Percentiles rank a stretch among this genome's conserved stretches.
These are phyloP conservation scores for Diaporthe caulivora DNA, from an alignment of 2,329 filamentous ascomycete species.

Conservation along the genomic window DNA sequence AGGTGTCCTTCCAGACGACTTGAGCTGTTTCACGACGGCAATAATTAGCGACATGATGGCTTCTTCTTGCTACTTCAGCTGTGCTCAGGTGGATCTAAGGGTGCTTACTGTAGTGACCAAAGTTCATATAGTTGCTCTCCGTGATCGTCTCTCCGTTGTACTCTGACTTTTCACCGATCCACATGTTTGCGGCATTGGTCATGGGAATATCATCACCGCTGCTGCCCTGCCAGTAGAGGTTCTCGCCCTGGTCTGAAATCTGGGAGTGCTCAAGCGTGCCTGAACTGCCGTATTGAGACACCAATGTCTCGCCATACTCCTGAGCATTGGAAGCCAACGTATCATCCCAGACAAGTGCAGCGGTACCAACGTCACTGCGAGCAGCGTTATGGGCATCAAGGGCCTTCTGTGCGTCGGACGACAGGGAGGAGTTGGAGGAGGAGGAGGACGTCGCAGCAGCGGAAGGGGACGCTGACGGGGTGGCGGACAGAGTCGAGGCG, in stretches of 20 bases:
- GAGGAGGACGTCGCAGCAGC: not conserved
- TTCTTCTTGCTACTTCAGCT: no score
- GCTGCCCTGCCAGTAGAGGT: constrained; percentile 8
- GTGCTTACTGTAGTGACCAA: constrained; percentile 26
- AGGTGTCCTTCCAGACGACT: constrained; percentile 17
- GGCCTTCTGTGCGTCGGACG: constrained; percentile 16
- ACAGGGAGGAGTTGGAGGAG: constrained; percentile 6
- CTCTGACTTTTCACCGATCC: constrained; percentile 13
- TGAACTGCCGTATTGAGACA: constrained; percentile 1
- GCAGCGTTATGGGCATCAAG: constrained; percentile 11
- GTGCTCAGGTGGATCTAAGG: not conserved
- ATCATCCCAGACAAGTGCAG: constrained; percentile 14
- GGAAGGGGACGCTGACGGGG: not conserved
- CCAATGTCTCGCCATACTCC: constrained; percentile 16
- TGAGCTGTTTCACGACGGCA: not conserved
- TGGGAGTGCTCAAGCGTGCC: constrained; percentile 21
- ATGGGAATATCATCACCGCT: constrained; percentile 12
- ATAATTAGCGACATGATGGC: not conserved
- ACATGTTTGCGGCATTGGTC: constrained; percentile 23
- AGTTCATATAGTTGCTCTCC: constrained; percentile 25
- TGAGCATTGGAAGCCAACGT: constrained; percentile 10
- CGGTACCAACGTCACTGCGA: constrained; percentile 16
- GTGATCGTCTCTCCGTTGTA: constrained; percentile 23
- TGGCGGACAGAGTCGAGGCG: not conserved
- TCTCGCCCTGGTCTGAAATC: constrained; percentile 18